These are phyloP conservation scores for Cladosporium sp. DNA, from an alignment of 2,329 filamentous ascomycete species.

Conservation along the genomic window DNA sequence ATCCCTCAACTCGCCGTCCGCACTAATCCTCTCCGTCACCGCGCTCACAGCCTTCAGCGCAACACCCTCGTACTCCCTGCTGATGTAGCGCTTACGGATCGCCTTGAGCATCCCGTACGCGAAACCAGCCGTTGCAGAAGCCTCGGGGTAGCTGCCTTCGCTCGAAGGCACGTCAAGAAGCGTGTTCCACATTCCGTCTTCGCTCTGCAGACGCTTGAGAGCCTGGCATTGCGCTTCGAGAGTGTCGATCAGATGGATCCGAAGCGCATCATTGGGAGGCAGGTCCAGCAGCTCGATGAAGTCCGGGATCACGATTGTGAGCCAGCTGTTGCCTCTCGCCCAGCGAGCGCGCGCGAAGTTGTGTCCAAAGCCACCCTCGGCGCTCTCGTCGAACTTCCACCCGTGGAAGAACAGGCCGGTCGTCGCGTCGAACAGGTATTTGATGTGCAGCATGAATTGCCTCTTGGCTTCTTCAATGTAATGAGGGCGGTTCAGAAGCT, in stretches of 20 bases:
- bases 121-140: conserved; percentile 77
- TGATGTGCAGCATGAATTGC: conserved; percentile 75
- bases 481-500: conserved; percentile 66
- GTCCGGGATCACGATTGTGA: conserved; percentile 81
- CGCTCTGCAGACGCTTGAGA: conserved; percentile 59
- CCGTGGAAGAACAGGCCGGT: conserved; percentile 79
- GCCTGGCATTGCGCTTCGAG: conserved; percentile 69
- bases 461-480: conserved; percentile 77
- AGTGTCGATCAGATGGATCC: conserved; percentile 60
- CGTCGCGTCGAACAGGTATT: conserved; percentile 72
- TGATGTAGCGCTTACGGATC: conserved; percentile 67
- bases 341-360: conserved; percentile 58
- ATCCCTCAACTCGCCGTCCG: conserved; percentile 68
- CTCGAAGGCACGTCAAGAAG: conserved; percentile 66
- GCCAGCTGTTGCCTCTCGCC: conserved; percentile 68
- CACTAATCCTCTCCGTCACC: conserved; percentile 65
- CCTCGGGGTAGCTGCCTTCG: conserved; percentile 72
- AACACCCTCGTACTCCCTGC: conserved; percentile 59
- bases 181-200: conserved; percentile 71
- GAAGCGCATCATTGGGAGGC: conserved; percentile 59
- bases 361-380: conserved; percentile 52
- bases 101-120: conserved; percentile 78
- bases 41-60: conserved; percentile 67
- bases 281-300: conserved; percentile 73
- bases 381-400: conserved; percentile 70